phyloP scores from a whole-genome alignment of 306 rosid species.

The Cucurbita maxima region DNA sequence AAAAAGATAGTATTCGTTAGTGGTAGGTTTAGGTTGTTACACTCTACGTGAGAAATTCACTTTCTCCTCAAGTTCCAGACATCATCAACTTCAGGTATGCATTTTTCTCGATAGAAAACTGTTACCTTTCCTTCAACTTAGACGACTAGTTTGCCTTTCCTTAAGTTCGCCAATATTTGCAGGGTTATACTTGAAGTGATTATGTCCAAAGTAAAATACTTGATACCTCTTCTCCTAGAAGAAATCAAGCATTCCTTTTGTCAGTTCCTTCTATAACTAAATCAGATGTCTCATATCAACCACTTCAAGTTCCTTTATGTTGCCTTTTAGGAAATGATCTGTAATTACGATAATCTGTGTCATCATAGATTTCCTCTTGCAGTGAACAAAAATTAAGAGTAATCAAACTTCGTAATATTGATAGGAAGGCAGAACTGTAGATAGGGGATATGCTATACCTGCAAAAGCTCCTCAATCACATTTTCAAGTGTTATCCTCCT shows the following conservation, averaged over 20 bases:
- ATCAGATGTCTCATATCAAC: neutral
- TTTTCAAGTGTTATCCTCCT: slow-evolving; percentile 57
- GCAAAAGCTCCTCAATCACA: slow-evolving; percentile 57
- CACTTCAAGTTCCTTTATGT: neutral
- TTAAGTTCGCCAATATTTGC: neutral
- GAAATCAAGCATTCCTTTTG: neutral
- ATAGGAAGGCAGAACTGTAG: neutral
- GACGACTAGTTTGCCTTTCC: neutral
- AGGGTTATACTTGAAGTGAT: neutral
- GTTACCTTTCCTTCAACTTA: neutral
- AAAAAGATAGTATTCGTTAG: too few species aligned
- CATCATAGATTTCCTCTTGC: slow-evolving; percentile 24
- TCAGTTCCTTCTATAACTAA: neutral
- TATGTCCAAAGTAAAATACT: neutral
- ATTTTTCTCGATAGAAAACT: neutral
- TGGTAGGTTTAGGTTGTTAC: too few species aligned
- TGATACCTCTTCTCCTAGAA: neutral
- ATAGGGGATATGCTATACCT: neutral
- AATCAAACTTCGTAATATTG: neutral
- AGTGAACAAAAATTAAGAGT: neutral
- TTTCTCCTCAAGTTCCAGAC: neutral
- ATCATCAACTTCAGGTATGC: neutral
- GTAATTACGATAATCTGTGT: slow-evolving; percentile 13
- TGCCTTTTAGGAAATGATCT: neutral
- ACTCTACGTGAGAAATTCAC: neutral